These are phyloP conservation scores for Lactarius hengduanensis DNA, from an alignment of 768 basidiomycete genomes.

Conservation along the genomic window DNA sequence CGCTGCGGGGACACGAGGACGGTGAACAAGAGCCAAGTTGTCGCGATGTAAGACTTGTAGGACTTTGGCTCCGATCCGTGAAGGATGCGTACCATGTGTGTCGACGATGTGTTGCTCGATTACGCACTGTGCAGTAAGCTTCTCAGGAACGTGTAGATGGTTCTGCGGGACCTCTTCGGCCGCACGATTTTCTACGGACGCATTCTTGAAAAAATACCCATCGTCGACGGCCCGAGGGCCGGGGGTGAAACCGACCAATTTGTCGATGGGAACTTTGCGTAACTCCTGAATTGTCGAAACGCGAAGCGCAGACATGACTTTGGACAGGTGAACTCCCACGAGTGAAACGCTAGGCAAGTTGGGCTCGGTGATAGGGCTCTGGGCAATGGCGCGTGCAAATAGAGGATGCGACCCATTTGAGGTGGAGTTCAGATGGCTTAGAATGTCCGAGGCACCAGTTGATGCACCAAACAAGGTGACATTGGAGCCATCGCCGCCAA, in stretches of 20 bases:
- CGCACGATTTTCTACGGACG: conserved; percentile 52
- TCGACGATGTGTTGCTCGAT: conserved; percentile 21
- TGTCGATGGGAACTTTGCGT: conserved; percentile 55
- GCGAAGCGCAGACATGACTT: conserved; percentile 56
- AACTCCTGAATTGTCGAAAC: conserved; percentile 60
- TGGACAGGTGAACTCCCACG: conserved; percentile 67
- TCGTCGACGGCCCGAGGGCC: conserved; percentile 65
- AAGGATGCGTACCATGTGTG: conserved; percentile 26
- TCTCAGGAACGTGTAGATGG: conserved; percentile 33
- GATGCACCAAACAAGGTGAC: conserved; percentile 38
- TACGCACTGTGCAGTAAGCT: conserved; percentile 34
- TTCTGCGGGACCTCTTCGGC: conserved; percentile 36
- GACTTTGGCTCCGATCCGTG: conserved; percentile 18
- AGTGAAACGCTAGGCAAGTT: conserved; percentile 56
- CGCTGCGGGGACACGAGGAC: conserved; percentile 24
- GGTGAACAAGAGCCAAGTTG: conserved; percentile 24
- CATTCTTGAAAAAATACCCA: conserved; percentile 61
- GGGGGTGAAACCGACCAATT: conserved; percentile 47
- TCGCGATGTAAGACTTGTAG: conserved; percentile 24
- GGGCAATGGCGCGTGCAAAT: conserved; percentile 74
- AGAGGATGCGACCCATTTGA: conserved; percentile 58
- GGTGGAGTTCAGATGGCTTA: conserved; percentile 52
- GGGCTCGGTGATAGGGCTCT: conserved; percentile 64
- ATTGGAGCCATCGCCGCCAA: conserved; percentile 49
- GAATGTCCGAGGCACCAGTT: conserved; percentile 38